A percentile compares a stretch with the other conserved stretches of the same genome.
Evolutionary conservation across 208 protist genomes (phyloP).

Genomic region (Acanthamoeba sp.): DNA sequence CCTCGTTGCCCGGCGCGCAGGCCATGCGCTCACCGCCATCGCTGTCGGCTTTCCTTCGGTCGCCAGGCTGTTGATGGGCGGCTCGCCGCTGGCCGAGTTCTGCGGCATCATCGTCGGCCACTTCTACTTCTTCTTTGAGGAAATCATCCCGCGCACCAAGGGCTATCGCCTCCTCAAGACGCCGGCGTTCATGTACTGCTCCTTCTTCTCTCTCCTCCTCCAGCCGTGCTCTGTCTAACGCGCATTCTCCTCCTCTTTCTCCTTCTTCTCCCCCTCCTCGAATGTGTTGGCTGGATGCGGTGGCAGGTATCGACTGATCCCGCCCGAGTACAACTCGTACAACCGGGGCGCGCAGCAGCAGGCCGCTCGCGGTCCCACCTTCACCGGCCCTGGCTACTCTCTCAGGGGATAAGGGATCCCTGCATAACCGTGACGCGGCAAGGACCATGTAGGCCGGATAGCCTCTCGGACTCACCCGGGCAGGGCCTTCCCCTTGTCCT

Average conservation of each 20-base stretch:
- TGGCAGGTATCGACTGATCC: constrained; percentile 5
- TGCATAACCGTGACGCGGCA: no score
- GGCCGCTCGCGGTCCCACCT: background rate
- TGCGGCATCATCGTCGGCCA: constrained; percentile 45
- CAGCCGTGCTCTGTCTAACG: background rate
- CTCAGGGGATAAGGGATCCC: background rate
- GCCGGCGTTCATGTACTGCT: background rate
- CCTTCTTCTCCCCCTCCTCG: background rate
- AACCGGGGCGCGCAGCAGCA: background rate
- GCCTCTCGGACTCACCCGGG: no score
- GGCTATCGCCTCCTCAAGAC: constrained; percentile 1
- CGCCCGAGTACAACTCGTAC: constrained; percentile 22
- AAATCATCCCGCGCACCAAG: constrained; percentile 62
- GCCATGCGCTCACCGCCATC: no score
- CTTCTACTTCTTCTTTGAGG: constrained; percentile 64
- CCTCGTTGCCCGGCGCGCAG: no score
- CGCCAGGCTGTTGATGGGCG: constrained; percentile 64
- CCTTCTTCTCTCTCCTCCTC: background rate
- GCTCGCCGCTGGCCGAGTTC: background rate
- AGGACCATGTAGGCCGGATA: no score
- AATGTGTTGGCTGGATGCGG: no score
- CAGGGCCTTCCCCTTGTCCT: background rate
- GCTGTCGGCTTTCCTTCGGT: background rate
- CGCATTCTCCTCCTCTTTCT: no score
- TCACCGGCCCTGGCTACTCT: background rate